A percentile compares a stretch with the other conserved stretches of the same genome.
Conservation (phyloP, 2,329 filamentous ascomycete species). For the Cladosporium sp. region DNA sequence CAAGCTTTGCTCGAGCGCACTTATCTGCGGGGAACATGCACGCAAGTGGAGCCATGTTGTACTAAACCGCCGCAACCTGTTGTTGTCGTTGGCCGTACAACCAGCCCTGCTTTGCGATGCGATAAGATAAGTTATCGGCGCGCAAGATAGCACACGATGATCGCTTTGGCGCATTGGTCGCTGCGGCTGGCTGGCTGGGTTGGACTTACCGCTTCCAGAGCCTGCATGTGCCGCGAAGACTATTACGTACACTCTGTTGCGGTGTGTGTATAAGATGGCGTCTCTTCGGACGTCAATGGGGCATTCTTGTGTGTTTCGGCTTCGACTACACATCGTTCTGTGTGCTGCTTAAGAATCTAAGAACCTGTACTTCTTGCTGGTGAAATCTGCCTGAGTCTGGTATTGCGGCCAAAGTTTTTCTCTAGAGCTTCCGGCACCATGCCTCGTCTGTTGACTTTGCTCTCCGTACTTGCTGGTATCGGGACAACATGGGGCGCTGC, state of each 20-base stretch:
- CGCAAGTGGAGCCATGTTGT: neutral
- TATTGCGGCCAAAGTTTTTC: neutral
- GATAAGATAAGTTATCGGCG: neutral
- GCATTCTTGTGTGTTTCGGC: neutral
- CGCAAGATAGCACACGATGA: neutral
- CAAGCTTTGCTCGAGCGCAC: neutral
- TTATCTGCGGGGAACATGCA: constrained; percentile 9
- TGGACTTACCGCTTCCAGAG: neutral
- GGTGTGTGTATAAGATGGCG: constrained; percentile 1
- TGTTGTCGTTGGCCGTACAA: neutral
- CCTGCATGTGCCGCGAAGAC: neutral
- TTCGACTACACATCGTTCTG: neutral
- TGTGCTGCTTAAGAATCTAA: neutral
- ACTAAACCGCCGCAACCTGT: neutral
- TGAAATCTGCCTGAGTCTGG: neutral
- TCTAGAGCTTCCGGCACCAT: neutral
- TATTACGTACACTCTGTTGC: neutral
- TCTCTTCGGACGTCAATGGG: neutral
- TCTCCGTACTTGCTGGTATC: neutral
- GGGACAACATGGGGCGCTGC: neutral
- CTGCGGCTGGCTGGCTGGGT: neutral
- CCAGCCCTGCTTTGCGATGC: neutral
- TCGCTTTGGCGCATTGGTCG: neutral
- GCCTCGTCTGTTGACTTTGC: constrained; percentile 7
- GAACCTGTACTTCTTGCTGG: neutral